Base-by-base conservation (phyloP, 805 yeast species). In the Isabelozyma pseudorhagii region DNA sequence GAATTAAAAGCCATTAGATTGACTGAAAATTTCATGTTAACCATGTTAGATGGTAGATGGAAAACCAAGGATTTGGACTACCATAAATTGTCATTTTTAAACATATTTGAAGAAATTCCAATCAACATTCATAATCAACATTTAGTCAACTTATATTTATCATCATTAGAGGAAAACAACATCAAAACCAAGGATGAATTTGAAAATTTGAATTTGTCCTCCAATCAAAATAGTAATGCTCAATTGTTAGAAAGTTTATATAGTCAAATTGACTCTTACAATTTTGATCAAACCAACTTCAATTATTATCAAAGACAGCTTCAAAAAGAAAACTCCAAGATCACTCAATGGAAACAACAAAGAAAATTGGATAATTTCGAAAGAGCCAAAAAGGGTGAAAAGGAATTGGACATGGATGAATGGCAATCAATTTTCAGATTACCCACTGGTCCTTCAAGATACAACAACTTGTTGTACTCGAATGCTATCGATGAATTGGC, bases 271-370 rank as follows among this genome's bases (percentile, higher is more conserved):
- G 94, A 88, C 66, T 83, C 85, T 45, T 83, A 82, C 72, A 85
- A 84, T 71, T 84, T 84, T 65, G 91, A 85, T 64, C 88, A 86
- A 65, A 84, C 85, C 57, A 87, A 84, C 69, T 84, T 85, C 76
- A 85, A 87, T 74, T 87, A 85, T 70, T 87, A 81, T 74, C 94
- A 87, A 71, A 83, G 96, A 73, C 85, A 82, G 59, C 74, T 82
- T 51, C 79, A 83, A 44, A 80, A 90, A 64, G 96, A 88, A 64
- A 73, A 78, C 65, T 69, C 82, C 52, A 87, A 85, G 72, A 78
- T 88, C 55, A 74, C 76, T 54, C 89, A 84, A 63, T 88, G 93
- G 92, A 84, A 85, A 63, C 83, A 80, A 61, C 83, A 81, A 66
- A 74, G 87, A 63, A 79, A 80, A 66, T 74, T 78, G 51, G 92